Evolutionary conservation across 2,329 filamentous ascomycete species (phyloP).

Genomic region (Thermothelomyces thermophilus): DNA sequence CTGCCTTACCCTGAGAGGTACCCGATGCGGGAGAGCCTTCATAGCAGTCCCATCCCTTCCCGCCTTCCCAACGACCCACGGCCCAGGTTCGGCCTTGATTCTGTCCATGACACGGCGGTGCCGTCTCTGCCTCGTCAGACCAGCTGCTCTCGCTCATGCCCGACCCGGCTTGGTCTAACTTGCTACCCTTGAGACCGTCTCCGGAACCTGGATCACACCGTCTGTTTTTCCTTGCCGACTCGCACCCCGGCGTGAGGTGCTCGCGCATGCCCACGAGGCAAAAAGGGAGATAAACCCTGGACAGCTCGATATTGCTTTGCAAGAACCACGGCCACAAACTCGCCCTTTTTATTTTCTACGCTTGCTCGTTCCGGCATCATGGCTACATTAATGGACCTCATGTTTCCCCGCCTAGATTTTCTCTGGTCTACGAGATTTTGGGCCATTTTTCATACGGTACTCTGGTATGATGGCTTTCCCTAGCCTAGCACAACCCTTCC

Average conservation of each 20-base stretch:
- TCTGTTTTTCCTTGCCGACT: no score
- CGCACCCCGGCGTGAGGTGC: no score
- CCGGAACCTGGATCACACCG: background rate
- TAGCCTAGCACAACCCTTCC: background rate
- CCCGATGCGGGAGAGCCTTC: slow-evolving; percentile 8
- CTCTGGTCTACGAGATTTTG: slow-evolving; percentile 42
- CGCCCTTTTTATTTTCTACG: background rate
- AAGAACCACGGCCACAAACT: background rate
- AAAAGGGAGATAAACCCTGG: background rate
- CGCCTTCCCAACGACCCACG: slow-evolving; percentile 9
- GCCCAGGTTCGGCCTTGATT: background rate
- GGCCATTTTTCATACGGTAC: slow-evolving; percentile 31
- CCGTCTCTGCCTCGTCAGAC: slow-evolving; percentile 12
- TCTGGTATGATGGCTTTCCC: slow-evolving; percentile 38
- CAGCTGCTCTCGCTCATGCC: slow-evolving; percentile 13
- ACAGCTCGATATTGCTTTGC: background rate
- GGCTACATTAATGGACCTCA: slow-evolving; percentile 22
- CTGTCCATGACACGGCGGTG: slow-evolving; percentile 18
- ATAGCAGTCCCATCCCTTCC: background rate
- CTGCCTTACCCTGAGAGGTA: background rate
- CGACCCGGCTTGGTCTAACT: slow-evolving; percentile 12
- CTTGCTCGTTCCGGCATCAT: slow-evolving; percentile 17
- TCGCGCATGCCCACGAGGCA: no score
- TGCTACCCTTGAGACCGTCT: background rate
- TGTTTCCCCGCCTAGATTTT: slow-evolving; percentile 31